Percentiles rank a stretch among this genome's conserved stretches.
Conservation (phyloP, 176 grass and related monocot species). For the Rhynchospora tenuis region DNA sequence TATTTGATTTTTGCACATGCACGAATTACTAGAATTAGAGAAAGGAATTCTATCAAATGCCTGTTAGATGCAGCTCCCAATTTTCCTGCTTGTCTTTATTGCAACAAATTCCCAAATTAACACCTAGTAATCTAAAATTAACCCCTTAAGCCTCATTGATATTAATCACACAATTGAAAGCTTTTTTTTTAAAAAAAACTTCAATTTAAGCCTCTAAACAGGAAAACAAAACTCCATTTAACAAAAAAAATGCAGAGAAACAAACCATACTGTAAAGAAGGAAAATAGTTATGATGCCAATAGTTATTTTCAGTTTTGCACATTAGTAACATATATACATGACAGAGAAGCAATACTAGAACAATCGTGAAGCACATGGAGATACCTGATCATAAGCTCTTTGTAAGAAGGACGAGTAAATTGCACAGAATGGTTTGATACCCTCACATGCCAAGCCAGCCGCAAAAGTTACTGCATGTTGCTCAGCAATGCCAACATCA, state of each 20-base stretch:
- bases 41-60: not conserved
- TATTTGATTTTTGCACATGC: not conserved
- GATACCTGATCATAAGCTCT: constrained; percentile 85
- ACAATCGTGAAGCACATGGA: not conserved
- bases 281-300: not conserved
- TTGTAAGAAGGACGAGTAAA: constrained; percentile 97
- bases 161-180: not conserved
- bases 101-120: not conserved
- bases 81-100: not conserved
- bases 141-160: not conserved
- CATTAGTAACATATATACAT: not conserved
- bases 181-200: not conserved
- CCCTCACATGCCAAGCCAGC: constrained; percentile 90
- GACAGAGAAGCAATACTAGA: not conserved
- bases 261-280: not conserved
- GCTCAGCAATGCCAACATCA: constrained; percentile 96
- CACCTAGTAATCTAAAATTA: not conserved
- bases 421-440: constrained; percentile 93
- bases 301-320: not conserved
- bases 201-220: not conserved
- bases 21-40: not conserved
- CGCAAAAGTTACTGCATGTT: constrained; percentile 95
- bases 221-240: not conserved
- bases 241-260: not conserved
- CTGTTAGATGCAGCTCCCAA: not conserved